A percentile compares a stretch with the other conserved stretches of the same genome.
Conservation (phyloP, 2,329 filamentous ascomycete species). For the Cladophialophora exuberans region DNA sequence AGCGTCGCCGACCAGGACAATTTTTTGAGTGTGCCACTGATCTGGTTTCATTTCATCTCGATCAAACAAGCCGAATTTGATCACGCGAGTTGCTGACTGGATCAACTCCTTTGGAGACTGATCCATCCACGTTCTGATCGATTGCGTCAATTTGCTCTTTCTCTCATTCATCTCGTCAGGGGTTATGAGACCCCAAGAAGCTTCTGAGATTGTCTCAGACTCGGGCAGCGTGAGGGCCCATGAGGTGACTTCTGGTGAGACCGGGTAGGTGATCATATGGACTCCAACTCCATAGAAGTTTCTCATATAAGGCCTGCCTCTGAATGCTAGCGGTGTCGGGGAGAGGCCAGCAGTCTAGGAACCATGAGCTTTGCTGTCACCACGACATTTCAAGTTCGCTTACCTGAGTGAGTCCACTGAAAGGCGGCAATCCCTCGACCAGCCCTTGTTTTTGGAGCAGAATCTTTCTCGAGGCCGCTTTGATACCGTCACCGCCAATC, state of each 20-base stretch:
- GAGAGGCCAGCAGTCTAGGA: slow-evolving; percentile 22
- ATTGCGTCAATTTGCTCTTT: slow-evolving; percentile 9
- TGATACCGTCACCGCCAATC: slow-evolving; percentile 55
- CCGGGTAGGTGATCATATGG: slow-evolving; percentile 23
- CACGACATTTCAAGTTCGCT: background rate
- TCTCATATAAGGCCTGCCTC: slow-evolving; percentile 2
- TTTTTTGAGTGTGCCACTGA: slow-evolving; percentile 17
- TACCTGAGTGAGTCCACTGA: slow-evolving; percentile 22
- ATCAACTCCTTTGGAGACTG: slow-evolving; percentile 8
- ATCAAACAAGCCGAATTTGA: slow-evolving; percentile 26
- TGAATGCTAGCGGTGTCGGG: slow-evolving; percentile 10
- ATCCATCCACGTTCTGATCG: slow-evolving; percentile 14
- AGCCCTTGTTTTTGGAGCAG: slow-evolving; percentile 11
- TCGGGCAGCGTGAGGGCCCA: slow-evolving; percentile 24
- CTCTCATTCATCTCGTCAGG: slow-evolving; percentile 16
- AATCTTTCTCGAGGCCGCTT: slow-evolving; percentile 20
- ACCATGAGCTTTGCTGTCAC: background rate
- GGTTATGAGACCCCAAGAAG: slow-evolving; percentile 17
- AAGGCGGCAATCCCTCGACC: slow-evolving; percentile 10
- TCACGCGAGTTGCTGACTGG: slow-evolving; percentile 10
- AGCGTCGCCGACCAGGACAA: slow-evolving; percentile 19
- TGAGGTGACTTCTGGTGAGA: slow-evolving; percentile 17
- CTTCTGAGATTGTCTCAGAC: slow-evolving; percentile 11
- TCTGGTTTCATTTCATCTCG: slow-evolving; percentile 20
- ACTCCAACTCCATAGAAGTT: slow-evolving; percentile 24